These are phyloP conservation scores for Dictyophora rubrovolvata DNA, from an alignment of 768 basidiomycete genomes.

Conservation along the genomic window DNA sequence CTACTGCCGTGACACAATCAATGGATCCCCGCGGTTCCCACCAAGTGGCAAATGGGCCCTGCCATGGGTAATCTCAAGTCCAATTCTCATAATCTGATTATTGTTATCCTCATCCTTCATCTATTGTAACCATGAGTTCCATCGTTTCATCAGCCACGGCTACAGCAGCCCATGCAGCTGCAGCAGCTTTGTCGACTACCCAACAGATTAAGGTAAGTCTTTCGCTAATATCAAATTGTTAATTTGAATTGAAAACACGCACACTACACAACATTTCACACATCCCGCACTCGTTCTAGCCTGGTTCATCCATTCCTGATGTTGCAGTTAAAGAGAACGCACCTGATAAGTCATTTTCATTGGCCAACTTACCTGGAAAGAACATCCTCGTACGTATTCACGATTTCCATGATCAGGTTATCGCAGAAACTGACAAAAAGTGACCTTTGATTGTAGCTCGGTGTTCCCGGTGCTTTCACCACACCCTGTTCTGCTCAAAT, in stretches of 20 bases:
- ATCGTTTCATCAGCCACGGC: conserved; percentile 35
- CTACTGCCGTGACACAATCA: no score
- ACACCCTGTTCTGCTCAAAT: conserved; percentile 59
- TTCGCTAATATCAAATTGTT: not conserved
- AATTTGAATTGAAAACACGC: not conserved
- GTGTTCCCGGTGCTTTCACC: conserved; percentile 71
- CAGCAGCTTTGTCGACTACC: conserved; percentile 37
- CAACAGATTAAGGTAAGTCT: conserved; percentile 28
- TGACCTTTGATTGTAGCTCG: conserved; percentile 34
- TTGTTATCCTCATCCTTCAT: no score
- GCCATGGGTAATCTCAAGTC: no score
- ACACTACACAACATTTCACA: no score
- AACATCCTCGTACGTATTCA: conserved; percentile 46
- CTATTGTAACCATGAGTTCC: conserved; percentile 33
- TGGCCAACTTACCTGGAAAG: conserved; percentile 42
- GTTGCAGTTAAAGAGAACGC: conserved; percentile 49
- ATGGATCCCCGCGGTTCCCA: no score
- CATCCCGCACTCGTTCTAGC: not conserved
- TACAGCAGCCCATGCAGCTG: conserved; percentile 42
- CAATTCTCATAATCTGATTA: no score
- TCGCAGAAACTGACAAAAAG: not conserved
- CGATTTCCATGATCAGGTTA: not conserved
- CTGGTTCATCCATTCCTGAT: conserved; percentile 41
- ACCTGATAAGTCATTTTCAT: conserved; percentile 28
- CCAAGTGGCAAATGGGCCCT: no score